These are phyloP conservation scores for Colletotrichum sp. DNA, from an alignment of 2,329 filamentous ascomycete genomes.

Conservation along the genomic window DNA sequence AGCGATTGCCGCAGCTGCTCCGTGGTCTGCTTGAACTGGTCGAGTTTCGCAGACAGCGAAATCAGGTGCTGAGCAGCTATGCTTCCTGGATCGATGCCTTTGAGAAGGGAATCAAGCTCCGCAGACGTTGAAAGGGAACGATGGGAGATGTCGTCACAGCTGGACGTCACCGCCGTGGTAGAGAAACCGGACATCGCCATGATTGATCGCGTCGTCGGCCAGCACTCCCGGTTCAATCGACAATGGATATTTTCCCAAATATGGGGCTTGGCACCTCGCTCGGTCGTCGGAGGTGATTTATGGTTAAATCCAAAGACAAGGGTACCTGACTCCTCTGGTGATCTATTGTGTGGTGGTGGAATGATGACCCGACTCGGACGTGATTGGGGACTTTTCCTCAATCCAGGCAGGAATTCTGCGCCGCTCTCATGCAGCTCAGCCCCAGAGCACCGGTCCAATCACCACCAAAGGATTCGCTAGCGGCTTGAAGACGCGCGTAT, in stretches of 20 bases:
- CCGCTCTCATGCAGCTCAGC: conserved; percentile 7
- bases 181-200: conserved; percentile 39
- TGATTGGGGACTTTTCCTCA: background rate
- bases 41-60: conserved; percentile 26
- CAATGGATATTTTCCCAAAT: background rate
- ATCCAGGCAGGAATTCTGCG: conserved; percentile 9
- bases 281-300: background rate
- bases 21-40: conserved; percentile 29
- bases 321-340: background rate
- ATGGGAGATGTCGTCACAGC: conserved; percentile 34
- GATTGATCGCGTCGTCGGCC: background rate
- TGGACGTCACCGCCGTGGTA: conserved; percentile 34
- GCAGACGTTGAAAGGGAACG: conserved; percentile 30
- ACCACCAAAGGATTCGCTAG: background rate
- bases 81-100: conserved; percentile 14
- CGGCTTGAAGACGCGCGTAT: conserved; percentile 11
- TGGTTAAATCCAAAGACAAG: conserved; percentile 5
- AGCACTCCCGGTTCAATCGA: background rate
- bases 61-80: conserved; percentile 25
- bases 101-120: conserved; percentile 34
- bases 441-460: background rate
- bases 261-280: background rate
- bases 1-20: conserved; percentile 31
- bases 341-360: background rate
- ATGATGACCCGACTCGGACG: background rate